Evolutionary conservation across 306 rosid genomes (phyloP).

Genomic region (Trifolium fragiferum): DNA sequence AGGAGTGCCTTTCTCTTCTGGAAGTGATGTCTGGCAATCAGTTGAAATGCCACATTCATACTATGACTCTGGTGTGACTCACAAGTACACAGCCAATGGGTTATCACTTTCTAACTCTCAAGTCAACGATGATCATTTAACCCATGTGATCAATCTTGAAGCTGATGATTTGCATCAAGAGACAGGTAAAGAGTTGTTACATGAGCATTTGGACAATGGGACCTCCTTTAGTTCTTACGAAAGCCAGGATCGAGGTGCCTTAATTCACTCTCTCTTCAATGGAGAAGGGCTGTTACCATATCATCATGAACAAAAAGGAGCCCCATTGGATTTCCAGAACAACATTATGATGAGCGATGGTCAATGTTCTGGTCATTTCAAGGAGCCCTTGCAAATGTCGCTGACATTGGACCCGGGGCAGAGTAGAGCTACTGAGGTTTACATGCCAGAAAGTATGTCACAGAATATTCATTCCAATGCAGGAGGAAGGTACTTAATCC

Average conservation of each 20-base stretch:
- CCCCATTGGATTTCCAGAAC: slow-evolving; percentile 60
- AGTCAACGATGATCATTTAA: slow-evolving; percentile 50
- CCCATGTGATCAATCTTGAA: slow-evolving; percentile 61
- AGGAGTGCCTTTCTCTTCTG: slow-evolving; percentile 55
- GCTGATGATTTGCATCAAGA: slow-evolving; percentile 61
- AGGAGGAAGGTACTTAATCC: slow-evolving; percentile 63
- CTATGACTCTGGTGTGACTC: slow-evolving; percentile 67
- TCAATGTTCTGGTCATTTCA: slow-evolving; percentile 69
- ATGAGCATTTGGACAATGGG: slow-evolving; percentile 53
- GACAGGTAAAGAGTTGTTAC: slow-evolving; percentile 54
- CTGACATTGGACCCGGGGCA: slow-evolving; percentile 65
- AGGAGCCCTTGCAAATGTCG: slow-evolving; percentile 63
- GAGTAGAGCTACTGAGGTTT: slow-evolving; percentile 64
- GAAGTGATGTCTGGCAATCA: slow-evolving; percentile 66
- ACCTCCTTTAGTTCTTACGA: slow-evolving; percentile 68
- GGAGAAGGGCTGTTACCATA: slow-evolving; percentile 66
- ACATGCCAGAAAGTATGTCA: slow-evolving; percentile 55
- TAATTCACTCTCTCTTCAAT: slow-evolving; percentile 75
- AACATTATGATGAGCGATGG: slow-evolving; percentile 56
- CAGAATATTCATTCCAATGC: slow-evolving; percentile 67
- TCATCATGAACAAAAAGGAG: slow-evolving; percentile 66
- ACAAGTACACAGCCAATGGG: slow-evolving; percentile 53
- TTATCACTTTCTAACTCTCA: slow-evolving; percentile 59
- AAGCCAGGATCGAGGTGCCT: slow-evolving; percentile 70
- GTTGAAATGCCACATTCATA: slow-evolving; percentile 67